Evolutionary conservation across 2,329 filamentous ascomycete genomes (phyloP), one percentile per base, ranked within the genome.

Genomic region (Calonectria montana): DNA sequence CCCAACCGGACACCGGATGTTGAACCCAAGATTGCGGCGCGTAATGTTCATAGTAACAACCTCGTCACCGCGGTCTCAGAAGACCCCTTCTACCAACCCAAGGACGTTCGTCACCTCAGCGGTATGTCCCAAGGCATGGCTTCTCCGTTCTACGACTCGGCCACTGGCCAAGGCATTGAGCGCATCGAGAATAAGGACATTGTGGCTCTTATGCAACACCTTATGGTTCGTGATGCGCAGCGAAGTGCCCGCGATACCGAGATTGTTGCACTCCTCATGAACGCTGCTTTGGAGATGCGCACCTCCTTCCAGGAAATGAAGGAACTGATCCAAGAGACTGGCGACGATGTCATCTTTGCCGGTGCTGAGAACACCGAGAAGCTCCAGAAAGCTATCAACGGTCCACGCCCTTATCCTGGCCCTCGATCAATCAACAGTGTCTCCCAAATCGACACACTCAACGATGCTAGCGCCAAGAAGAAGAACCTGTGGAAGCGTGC

Each of bases 261-360:
- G 83, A 98, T 99, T 67, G 87, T 99, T 21, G 94, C 98, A 57
- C 96, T 97, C 0, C 90, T 99, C 37, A 97, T 99, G 73, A 93
- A 96, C 71, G 96, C 95, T 67, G 96, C 97, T 4, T 93, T 97
- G 15, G 97, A 99, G 84, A 98, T 98, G 96, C 94, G 96, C 75
- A 97, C 94, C 77, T 97, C 95, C 0, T 97, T 98, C 81, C 94
- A 97, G 76, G 96, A 98, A 78, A 94, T 99, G 89, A 98, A 97
- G 87, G 94, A 93, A 75, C 93, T 97, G 80, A 93, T 99, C 73
- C 93, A 94, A 62, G 94, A 97, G 75, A 96, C 97, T 72, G 82
- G 83, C 6, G 96, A 98, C 80, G 94, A 94, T 71, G 90, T 95
- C 79, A 94, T 98, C 79, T 94, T 98, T 83, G 92, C 94, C 45